Evolutionary conservation across 768 basidiomycete species (phyloP), one percentile per base, ranked within the genome.

Genomic region (Mrakia frigida): DNA sequence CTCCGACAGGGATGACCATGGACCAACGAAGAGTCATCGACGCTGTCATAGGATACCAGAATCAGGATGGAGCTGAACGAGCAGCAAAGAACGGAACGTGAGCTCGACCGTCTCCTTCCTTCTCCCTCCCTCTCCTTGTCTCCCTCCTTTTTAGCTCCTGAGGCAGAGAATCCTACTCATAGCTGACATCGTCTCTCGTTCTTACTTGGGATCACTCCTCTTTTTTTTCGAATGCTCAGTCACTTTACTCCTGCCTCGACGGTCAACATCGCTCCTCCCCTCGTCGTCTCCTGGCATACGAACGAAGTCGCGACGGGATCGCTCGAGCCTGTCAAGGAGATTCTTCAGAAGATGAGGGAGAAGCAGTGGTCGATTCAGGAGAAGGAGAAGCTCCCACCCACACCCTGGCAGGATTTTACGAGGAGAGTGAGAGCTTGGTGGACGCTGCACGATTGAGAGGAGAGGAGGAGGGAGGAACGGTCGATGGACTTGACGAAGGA

Each of bases 281-380:
- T 77, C 0, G 76, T 67, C 50, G 76, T 63, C 14, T 77, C 70
- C 61, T 77, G 76, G 76, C 56, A 73, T 6, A 31, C 43, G 13
- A 71, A 77, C 71, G 70, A 77, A 18, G 76, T 71, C 63, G 76
- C 53, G 23, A 56, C 61, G 6, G 76, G 76, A 41, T 77, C 76
- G 28, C 13, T 77, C n/a, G 71, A 71, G 43, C 70, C 72, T 0
- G 63, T 77, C 21, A 43, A 71, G 37, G 46, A 56, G 31, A 43
- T 77, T 1, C n/a, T 77, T 28, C 70, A 77, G 25, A 71, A 43
- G 50, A 60, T 77, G 39, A 31, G 63, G 25, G 23, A 31, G 21
- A 70, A 77, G 63, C 69, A 77, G 61, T 77, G 65, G 71, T 21
- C 25, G 31, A 50, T n/a, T 2, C 3, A 63, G 53, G 70, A 73